Evolutionary conservation across 345 rosid genomes (phyloP).

Genomic region (Arabidopsis suecica): DNA sequence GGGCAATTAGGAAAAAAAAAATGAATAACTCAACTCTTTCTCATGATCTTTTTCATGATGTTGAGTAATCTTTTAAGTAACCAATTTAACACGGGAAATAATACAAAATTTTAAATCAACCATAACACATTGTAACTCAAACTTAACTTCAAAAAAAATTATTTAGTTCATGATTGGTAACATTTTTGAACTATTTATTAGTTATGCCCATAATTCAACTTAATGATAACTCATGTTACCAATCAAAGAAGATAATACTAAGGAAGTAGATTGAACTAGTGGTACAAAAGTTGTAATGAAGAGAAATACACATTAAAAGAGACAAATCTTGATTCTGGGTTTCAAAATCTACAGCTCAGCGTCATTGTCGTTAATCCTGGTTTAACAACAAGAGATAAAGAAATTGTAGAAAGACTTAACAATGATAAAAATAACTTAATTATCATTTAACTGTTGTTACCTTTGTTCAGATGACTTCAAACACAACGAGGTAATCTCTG

Average conservation of each 20-base stretch:
- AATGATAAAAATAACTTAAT: not conserved
- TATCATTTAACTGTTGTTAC: slow-evolving; percentile 8
- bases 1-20: too few species aligned
- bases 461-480: slow-evolving; percentile 1
- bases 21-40: too few species aligned
- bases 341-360: slow-evolving; percentile 19
- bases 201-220: too few species aligned
- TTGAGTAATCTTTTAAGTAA: too few species aligned
- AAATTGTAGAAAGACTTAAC: slow-evolving; percentile 6
- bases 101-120: too few species aligned
- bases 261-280: slow-evolving; percentile 6
- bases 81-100: too few species aligned
- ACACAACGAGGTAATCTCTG: slow-evolving; percentile 69
- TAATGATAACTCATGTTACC: too few species aligned
- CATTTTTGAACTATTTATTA: too few species aligned
- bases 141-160: too few species aligned
- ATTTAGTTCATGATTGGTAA: too few species aligned
- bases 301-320: slow-evolving; percentile 25
- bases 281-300: not conserved
- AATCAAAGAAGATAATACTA: not conserved
- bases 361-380: slow-evolving; percentile 12
- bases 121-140: too few species aligned
- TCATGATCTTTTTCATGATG: too few species aligned
- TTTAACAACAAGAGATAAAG: slow-evolving; percentile 9
- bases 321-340: slow-evolving; percentile 13